A percentile compares a stretch with the other conserved stretches of the same genome.
phyloP scores from a whole-genome alignment of 345 rosid species.

The Schrenkiella parvula region DNA sequence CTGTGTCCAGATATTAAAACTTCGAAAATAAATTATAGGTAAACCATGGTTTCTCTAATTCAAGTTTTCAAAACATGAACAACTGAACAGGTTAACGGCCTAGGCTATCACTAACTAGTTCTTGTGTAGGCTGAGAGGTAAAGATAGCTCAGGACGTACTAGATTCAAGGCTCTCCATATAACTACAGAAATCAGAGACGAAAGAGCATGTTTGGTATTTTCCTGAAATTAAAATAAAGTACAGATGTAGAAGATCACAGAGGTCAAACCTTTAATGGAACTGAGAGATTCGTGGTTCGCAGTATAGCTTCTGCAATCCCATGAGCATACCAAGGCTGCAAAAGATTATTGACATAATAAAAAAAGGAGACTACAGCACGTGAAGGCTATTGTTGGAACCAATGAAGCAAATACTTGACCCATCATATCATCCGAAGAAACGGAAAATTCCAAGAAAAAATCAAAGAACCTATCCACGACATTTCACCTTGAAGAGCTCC shows the following conservation, averaged over 20 bases:
- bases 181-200: background rate
- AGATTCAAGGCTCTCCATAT: background rate
- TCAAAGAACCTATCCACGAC: background rate
- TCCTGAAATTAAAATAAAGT: background rate
- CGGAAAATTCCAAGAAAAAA: background rate
- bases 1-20: background rate
- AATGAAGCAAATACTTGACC: background rate
- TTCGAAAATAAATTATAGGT: background rate
- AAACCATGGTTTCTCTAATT: slow-evolving; percentile 3
- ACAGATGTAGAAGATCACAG: background rate
- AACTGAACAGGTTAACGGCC: background rate
- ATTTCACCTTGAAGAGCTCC: slow-evolving; percentile 88
- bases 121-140: background rate
- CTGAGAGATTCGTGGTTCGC: slow-evolving; percentile 82
- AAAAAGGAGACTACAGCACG: background rate
- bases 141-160: slow-evolving; percentile 8
- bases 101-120: slow-evolving; percentile 4
- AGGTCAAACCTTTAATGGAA: slow-evolving; percentile 69
- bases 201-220: background rate
- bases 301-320: slow-evolving; percentile 95
- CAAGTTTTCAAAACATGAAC: slow-evolving; percentile 1
- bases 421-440: background rate
- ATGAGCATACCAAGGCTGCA: slow-evolving; percentile 98
- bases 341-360: slow-evolving; percentile 2
- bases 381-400: background rate